phyloP scores from a whole-genome alignment of 1,139 yeast genomes.

The Pichiaceae sp. region DNA sequence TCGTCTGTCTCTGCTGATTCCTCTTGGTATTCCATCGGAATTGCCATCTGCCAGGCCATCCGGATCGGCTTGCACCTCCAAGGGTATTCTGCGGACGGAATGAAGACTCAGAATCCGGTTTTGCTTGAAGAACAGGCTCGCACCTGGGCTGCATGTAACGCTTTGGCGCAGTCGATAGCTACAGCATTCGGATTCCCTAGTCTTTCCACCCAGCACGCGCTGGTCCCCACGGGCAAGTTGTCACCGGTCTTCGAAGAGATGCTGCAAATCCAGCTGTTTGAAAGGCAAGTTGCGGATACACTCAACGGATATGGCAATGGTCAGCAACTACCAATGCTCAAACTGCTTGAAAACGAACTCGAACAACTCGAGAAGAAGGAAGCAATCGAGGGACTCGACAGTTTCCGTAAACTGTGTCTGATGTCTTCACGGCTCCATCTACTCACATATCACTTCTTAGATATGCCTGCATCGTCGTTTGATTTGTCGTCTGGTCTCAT shows the following conservation, averaged over 20 bases:
- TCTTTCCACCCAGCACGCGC: slow-evolving; percentile 36
- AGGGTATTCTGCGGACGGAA: slow-evolving; percentile 45
- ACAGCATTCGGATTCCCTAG: slow-evolving; percentile 94
- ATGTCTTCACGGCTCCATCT: slow-evolving; percentile 72
- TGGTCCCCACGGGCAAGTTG: slow-evolving; percentile 30
- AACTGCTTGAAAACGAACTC: slow-evolving; percentile 60
- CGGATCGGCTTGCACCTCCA: slow-evolving; percentile 84
- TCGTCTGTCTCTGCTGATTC: slow-evolving; percentile 93
- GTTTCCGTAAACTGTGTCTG: slow-evolving; percentile 59
- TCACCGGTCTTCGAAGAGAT: slow-evolving; percentile 43
- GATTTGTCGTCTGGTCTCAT: slow-evolving; percentile 72
- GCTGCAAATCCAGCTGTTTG: slow-evolving; percentile 77
- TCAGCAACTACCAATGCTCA: slow-evolving; percentile 67
- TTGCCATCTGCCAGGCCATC: slow-evolving; percentile 86
- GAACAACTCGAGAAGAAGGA: slow-evolving; percentile 63
- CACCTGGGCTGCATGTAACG: slow-evolving; percentile 92
- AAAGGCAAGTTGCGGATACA: slow-evolving; percentile 75
- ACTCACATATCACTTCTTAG: slow-evolving; percentile 73
- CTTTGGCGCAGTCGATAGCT: slow-evolving; percentile 83
- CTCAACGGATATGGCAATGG: slow-evolving; percentile 64
- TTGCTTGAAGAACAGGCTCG: slow-evolving; percentile 68
- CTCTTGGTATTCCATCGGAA: slow-evolving; percentile 90
- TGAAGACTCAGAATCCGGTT: slow-evolving; percentile 26
- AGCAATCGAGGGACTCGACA: slow-evolving; percentile 33
- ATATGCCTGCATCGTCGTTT: slow-evolving; percentile 46